Evolutionary conservation across 257 asterid species (phyloP).

Genomic region (Ilex aquifolium): DNA sequence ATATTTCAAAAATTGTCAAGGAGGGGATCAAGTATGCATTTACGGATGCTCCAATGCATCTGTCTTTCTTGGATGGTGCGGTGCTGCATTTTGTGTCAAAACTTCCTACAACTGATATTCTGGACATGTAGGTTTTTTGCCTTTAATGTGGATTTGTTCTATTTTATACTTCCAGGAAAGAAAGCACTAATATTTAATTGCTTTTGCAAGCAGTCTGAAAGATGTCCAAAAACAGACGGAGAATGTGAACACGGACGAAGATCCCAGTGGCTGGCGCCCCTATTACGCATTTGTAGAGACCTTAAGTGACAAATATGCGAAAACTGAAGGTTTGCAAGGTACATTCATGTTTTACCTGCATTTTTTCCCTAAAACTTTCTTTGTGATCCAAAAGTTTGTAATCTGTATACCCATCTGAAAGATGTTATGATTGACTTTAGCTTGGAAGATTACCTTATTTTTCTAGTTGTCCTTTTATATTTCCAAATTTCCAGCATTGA

Average conservation of each 20-base stretch:
- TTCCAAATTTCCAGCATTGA: no score
- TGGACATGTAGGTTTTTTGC: conserved; percentile 62
- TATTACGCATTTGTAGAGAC: conserved; percentile 57
- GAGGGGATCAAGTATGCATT: conserved; percentile 82
- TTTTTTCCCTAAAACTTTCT: background rate
- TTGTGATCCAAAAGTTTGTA: background rate
- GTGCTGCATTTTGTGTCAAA: conserved; percentile 78
- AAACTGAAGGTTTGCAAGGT: conserved; percentile 77
- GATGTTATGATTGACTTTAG: background rate
- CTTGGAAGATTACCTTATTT: background rate
- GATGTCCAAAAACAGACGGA: conserved; percentile 62
- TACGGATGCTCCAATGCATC: conserved; percentile 70
- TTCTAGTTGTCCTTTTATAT: no score
- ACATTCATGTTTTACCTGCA: conserved; percentile 10
- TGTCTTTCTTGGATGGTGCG: conserved; percentile 77
- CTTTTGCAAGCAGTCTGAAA: conserved; percentile 40
- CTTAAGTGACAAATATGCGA: conserved; percentile 68
- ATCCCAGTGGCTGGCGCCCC: conserved; percentile 94
- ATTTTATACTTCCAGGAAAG: background rate
- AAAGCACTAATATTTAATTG: conserved; percentile 1
- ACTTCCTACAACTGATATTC: conserved; percentile 75
- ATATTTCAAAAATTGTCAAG: conserved; percentile 58
- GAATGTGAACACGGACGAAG: conserved; percentile 61
- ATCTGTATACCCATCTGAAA: background rate
- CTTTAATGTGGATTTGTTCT: conserved; percentile 4